Percentiles rank a stretch among this genome's conserved stretches.
phyloP scores from a whole-genome alignment of 106 monocot species.

The Iris macrosiphon region DNA sequence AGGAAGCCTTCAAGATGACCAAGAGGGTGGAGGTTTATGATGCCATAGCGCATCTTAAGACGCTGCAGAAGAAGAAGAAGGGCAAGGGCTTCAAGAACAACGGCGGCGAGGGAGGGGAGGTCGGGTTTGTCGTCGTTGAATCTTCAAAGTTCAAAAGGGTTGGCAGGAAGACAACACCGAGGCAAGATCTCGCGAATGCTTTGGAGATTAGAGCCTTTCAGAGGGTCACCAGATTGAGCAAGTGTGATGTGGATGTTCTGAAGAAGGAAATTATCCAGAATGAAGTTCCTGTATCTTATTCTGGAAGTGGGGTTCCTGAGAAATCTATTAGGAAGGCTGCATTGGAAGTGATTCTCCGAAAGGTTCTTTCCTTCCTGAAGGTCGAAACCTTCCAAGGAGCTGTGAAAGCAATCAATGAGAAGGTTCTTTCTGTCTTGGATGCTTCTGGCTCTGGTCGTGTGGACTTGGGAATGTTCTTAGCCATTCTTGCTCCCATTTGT shows the following conservation, averaged over 20 bases:
- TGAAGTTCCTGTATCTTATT: constrained; percentile 87
- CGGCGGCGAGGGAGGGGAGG: constrained; percentile 19
- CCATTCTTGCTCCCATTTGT: constrained; percentile 78
- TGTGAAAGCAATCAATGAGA: constrained; percentile 85
- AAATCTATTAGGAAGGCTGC: constrained; percentile 94
- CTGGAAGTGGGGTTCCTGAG: constrained; percentile 66
- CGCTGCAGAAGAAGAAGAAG: constrained; percentile 65
- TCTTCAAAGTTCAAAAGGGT: constrained; percentile 80
- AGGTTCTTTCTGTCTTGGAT: constrained; percentile 80
- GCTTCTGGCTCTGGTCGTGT: constrained; percentile 80
- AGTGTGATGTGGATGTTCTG: constrained; percentile 61
- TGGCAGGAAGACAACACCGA: constrained; percentile 64
- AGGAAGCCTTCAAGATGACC: constrained; percentile 96
- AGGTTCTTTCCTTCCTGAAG: constrained; percentile 71
- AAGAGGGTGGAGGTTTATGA: constrained; percentile 94
- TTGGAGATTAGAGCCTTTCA: constrained; percentile 90
- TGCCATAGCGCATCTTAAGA: constrained; percentile 84
- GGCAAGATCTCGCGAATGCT: constrained; percentile 83
- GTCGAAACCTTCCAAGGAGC: constrained; percentile 86
- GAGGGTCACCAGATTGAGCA: constrained; percentile 59
- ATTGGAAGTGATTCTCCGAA: constrained; percentile 73
- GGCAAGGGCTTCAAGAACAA: constrained; percentile 33
- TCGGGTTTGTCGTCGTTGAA: constrained; percentile 55
- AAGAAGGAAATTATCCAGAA: constrained; percentile 76
- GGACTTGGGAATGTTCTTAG: constrained; percentile 91